Evolutionary conservation across 371 early-diverging fungal species (phyloP), one percentile per base, ranked within the genome.

Genomic region (Mortierella sp.): DNA sequence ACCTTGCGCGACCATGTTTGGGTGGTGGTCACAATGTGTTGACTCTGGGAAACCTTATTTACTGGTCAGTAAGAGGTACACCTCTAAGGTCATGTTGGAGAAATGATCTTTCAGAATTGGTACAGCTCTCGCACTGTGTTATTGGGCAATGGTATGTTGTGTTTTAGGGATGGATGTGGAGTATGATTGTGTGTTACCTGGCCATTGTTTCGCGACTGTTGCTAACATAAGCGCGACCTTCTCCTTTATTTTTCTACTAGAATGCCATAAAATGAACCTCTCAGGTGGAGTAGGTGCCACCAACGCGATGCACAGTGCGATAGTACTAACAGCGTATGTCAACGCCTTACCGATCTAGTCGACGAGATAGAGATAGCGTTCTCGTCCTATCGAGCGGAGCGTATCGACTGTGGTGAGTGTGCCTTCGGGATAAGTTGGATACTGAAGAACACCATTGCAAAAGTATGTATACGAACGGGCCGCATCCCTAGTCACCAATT

Each of bases 61-160:
- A 83, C 24, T 21, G 6, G 13, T 74, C 79, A 3, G 70, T 65
- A 3, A 78, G 60, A 52, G 77, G 5, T 44, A 45, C 8, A 83
- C 79, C 44, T 79, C 83, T 13, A 79, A 76, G 55, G 77, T 83
- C 8, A 73, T 76, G 70, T 50, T 83, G 2, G 83, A 83, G 52
- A 83, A 24, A 83, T 79, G 14, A 34, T 78, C 2, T 79, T 83
- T 21, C 52, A 55, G n/a, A 83, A 79, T 2, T 83, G 83, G 83
- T n/a, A 79, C 42, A 68, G 58, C 10, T 79, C 79, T 19, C 72
- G 83, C 0, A 73, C 65, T 10, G 83, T 79, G 0, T 42, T 83
- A 6, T 24, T 83, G n/a, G 83, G 83, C 11, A 77, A 83, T 70
- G 82, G 72, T 72, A 72, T n/a, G n/a, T n/a, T n/a, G n/a, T n/a